Conservation (phyloP, 108 stramenopile species). For the Skeletonema grethae region DNA sequence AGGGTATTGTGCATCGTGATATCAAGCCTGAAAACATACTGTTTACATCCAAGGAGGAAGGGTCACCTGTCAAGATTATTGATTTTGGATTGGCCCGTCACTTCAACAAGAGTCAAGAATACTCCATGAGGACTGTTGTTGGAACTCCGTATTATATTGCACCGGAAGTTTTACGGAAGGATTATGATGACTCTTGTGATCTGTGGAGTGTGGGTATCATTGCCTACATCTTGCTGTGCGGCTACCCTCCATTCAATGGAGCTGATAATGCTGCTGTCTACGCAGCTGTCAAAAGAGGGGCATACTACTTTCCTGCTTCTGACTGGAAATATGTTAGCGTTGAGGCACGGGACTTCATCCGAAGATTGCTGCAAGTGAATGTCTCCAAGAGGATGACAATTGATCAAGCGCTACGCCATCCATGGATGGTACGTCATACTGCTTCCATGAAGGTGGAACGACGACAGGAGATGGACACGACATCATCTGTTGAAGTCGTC, state of each 20-base stretch:
- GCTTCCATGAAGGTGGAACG: constrained; percentile 3
- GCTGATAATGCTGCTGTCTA: constrained; percentile 63
- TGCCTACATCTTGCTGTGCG: constrained; percentile 78
- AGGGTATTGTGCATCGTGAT: constrained; percentile 72
- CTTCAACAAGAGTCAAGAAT: constrained; percentile 19
- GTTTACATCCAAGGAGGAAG: constrained; percentile 50
- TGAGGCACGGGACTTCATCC: constrained; percentile 47
- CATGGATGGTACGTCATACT: constrained; percentile 29
- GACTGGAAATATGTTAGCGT: constrained; percentile 44
- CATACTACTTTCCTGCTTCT: constrained; percentile 31
- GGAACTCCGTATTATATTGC: constrained; percentile 92
- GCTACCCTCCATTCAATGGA: constrained; percentile 85
- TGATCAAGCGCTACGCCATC: constrained; percentile 38
- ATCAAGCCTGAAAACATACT: constrained; percentile 68
- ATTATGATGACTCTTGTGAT: constrained; percentile 61
- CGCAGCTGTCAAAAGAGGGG: constrained; percentile 23
- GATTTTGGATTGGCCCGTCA: constrained; percentile 88
- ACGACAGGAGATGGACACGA: constrained; percentile 1
- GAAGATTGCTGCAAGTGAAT: constrained; percentile 43
- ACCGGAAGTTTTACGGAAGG: constrained; percentile 70
- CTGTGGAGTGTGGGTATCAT: constrained; percentile 87
- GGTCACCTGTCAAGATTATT: constrained; percentile 80
- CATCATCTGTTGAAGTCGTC: constrained; percentile 24
- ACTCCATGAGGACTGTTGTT: constrained; percentile 51
- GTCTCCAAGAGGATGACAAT: constrained; percentile 38